A percentile compares a stretch with the other conserved stretches of the same genome.
Evolutionary conservation across 2,329 filamentous ascomycete genomes (phyloP).

Genomic region (Colletotrichum brevisporum): DNA sequence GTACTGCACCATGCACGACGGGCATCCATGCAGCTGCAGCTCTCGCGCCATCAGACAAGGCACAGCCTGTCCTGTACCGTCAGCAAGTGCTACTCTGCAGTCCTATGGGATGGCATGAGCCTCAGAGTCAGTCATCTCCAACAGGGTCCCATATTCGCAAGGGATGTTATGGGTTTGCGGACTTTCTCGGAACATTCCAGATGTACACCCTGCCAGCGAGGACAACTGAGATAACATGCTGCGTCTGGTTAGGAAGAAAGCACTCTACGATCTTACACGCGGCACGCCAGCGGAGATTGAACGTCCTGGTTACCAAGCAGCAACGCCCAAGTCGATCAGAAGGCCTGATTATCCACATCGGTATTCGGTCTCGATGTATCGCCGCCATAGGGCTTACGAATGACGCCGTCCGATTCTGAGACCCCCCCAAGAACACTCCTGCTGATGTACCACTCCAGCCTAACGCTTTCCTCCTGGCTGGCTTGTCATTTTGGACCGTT

Average conservation of each 20-base stretch:
- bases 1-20: constrained; percentile 20
- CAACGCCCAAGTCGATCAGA: constrained; percentile 20
- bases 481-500: background rate
- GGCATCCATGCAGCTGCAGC: background rate
- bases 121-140: constrained; percentile 1
- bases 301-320: constrained; percentile 36
- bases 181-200: constrained; percentile 32
- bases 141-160: constrained; percentile 5
- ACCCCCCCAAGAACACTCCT: constrained; percentile 7
- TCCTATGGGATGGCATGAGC: constrained; percentile 14
- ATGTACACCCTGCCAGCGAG: background rate
- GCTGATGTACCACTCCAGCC: constrained; percentile 24
- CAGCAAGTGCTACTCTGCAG: constrained; percentile 14
- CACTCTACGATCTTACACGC: background rate
- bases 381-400: constrained; percentile 30
- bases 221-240: constrained; percentile 13
- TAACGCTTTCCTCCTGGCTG: constrained; percentile 31
- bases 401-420: constrained; percentile 24
- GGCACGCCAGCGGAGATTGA: constrained; percentile 35
- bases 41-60: constrained; percentile 14
- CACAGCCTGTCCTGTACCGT: constrained; percentile 13
- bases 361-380: constrained; percentile 29
- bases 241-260: background rate
- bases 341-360: constrained; percentile 8
- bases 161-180: constrained; percentile 33